A percentile compares a stretch with the other conserved stretches of the same genome.
Evolutionary conservation across 768 basidiomycete species (phyloP).

Genomic region (Lepiota venenata): DNA sequence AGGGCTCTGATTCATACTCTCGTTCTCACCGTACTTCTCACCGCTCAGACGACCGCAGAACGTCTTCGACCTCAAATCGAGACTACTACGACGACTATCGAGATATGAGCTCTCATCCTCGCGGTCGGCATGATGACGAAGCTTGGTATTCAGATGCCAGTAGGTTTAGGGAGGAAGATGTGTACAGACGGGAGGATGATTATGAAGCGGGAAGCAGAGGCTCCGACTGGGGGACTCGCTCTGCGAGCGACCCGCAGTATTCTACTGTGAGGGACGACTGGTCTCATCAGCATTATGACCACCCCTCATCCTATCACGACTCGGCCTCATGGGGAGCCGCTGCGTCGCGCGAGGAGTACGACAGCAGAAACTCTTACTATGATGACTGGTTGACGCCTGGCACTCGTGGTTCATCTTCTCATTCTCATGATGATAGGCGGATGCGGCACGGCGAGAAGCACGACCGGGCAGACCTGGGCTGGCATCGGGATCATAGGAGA

Average conservation of each 20-base stretch:
- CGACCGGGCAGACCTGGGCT: conserved; percentile 32
- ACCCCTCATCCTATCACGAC: conserved; percentile 45
- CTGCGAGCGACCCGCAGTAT: conserved; percentile 34
- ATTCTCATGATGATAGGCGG: conserved; percentile 31
- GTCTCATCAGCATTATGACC: conserved; percentile 42
- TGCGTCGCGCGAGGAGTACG: conserved; percentile 30
- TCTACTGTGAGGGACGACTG: conserved; percentile 45
- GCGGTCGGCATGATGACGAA: conserved; percentile 49
- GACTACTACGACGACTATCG: conserved; percentile 43
- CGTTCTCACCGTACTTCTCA: conserved; percentile 44
- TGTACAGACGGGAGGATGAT: conserved; percentile 45
- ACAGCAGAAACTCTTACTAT: conserved; percentile 38
- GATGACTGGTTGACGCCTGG: conserved; percentile 21
- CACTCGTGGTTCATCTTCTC: conserved; percentile 21
- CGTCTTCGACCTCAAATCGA: conserved; percentile 40
- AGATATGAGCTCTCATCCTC: conserved; percentile 53
- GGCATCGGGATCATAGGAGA: conserved; percentile 35
- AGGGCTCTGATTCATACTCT: conserved; percentile 49
- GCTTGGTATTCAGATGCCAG: conserved; percentile 49
- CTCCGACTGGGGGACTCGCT: conserved; percentile 41
- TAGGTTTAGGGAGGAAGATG: conserved; percentile 47
- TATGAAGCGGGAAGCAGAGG: conserved; percentile 43
- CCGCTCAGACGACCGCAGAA: conserved; percentile 46
- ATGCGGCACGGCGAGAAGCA: conserved; percentile 24
- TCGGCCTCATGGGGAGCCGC: conserved; percentile 38